These are phyloP conservation scores for Golubevia pallescens DNA, from an alignment of 1,284 basidiomycete species.

Conservation along the genomic window DNA sequence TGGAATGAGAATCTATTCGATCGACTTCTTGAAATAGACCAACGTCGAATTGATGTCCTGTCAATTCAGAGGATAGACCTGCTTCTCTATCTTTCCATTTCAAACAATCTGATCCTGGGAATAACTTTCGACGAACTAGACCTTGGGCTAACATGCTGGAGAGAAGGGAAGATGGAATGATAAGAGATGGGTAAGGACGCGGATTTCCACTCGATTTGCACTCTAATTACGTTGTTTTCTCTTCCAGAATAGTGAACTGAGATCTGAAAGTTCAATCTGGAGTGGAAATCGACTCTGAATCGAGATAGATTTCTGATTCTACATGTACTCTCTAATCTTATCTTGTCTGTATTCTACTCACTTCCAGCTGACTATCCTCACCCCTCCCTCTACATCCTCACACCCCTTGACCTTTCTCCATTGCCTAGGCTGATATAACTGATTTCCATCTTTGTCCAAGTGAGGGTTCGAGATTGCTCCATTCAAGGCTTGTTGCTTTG, in stretches of 20 bases:
- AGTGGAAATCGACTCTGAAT: too few relatives aligned
- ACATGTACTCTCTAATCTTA: too few relatives aligned
- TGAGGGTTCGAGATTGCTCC: constrained; percentile 30
- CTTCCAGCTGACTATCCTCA: too few relatives aligned
- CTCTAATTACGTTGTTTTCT: too few relatives aligned
- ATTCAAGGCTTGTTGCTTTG: constrained; percentile 28
- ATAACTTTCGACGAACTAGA: constrained; percentile 65
- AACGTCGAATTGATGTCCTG: constrained; percentile 50
- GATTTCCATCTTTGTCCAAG: constrained; percentile 21
- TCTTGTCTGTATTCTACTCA: too few relatives aligned
- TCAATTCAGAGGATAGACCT: constrained; percentile 19
- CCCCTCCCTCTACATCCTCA: too few relatives aligned
- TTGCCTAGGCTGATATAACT: constrained; percentile 27
- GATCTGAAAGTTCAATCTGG: too few relatives aligned
- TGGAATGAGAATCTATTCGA: constrained; percentile 40
- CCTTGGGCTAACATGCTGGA: constrained; percentile 64
- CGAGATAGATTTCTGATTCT: too few relatives aligned
- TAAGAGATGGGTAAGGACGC: too few relatives aligned
- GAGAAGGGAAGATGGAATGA: too few relatives aligned
- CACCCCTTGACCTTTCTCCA: constrained; percentile 18
- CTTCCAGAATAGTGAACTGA: too few relatives aligned
- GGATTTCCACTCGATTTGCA: too few relatives aligned
- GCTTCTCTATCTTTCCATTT: constrained; percentile 60
- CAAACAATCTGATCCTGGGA: constrained; percentile 65
- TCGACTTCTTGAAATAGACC: constrained; percentile 63